Evolutionary conservation across 2,329 filamentous ascomycete genomes (phyloP).

Genomic region (Metarhizium humberi): DNA sequence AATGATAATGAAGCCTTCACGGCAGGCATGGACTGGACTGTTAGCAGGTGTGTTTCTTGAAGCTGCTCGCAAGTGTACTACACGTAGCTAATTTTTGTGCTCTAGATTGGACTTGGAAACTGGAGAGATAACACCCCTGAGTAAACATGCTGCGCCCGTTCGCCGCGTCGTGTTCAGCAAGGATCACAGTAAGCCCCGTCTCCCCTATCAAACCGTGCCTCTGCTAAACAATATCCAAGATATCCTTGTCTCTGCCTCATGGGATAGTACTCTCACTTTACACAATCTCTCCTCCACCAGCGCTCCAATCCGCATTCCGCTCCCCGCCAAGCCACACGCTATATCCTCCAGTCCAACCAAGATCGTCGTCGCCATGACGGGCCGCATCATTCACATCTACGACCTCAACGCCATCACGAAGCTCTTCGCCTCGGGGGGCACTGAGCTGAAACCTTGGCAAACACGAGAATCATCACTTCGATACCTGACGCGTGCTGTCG

Average conservation of each 20-base stretch:
- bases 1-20: slow-evolving; percentile 77
- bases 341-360: slow-evolving; percentile 69
- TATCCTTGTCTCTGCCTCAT: slow-evolving; percentile 80
- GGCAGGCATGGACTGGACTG: slow-evolving; percentile 78
- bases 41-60: slow-evolving; percentile 49
- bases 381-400: slow-evolving; percentile 89
- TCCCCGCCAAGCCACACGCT: slow-evolving; percentile 84
- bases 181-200: slow-evolving; percentile 48
- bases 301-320: slow-evolving; percentile 53
- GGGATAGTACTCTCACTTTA: slow-evolving; percentile 85
- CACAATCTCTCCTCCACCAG: slow-evolving; percentile 53
- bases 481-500: slow-evolving; percentile 87
- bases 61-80: not conserved
- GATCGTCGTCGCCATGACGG: slow-evolving; percentile 91
- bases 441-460: slow-evolving; percentile 72
- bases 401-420: slow-evolving; percentile 62
- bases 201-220: not conserved
- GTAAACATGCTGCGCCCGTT: slow-evolving; percentile 70
- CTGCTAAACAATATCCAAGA: slow-evolving; percentile 28
- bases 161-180: slow-evolving; percentile 76
- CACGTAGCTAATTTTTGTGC: not conserved
- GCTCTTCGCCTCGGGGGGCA: slow-evolving; percentile 35
- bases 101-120: slow-evolving; percentile 57
- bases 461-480: slow-evolving; percentile 88
- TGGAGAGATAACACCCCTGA: slow-evolving; percentile 64